These are phyloP conservation scores for Grigorovia yakushimaensis DNA, from an alignment of 805 yeast species.

Conservation along the genomic window DNA sequence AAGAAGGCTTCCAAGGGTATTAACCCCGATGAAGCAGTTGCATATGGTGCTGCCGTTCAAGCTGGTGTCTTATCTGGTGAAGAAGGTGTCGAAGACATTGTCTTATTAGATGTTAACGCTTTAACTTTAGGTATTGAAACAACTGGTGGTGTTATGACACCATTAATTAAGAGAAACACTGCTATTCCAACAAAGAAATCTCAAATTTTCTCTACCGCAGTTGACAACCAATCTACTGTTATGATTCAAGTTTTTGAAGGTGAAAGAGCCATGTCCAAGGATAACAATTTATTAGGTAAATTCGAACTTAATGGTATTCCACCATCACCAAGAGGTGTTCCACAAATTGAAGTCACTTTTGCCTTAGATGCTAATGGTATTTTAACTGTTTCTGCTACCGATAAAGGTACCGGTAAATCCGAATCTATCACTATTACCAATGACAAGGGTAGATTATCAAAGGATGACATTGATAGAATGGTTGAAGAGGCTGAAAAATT, in stretches of 20 bases:
- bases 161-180: conserved; percentile 87
- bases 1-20: conserved; percentile 96
- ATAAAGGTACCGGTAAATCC: conserved; percentile 89
- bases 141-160: conserved; percentile 96
- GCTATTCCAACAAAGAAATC: conserved; percentile 94
- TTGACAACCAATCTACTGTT: conserved; percentile 93
- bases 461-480: conserved; percentile 95
- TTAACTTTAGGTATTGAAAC: conserved; percentile 94
- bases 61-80: conserved; percentile 97
- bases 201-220: conserved; percentile 91
- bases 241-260: conserved; percentile 92
- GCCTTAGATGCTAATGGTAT: conserved; percentile 97
- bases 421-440: conserved; percentile 87
- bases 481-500: conserved; percentile 94
- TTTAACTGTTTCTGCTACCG: conserved; percentile 87
- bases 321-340: conserved; percentile 98
- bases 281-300: conserved; percentile 91
- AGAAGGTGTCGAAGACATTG: conserved; percentile 83
- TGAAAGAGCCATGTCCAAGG: conserved; percentile 91
- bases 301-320: conserved; percentile 95
- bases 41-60: conserved; percentile 98
- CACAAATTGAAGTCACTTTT: conserved; percentile 95
- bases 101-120: conserved; percentile 87
- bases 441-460: conserved; percentile 87
- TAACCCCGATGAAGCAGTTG: conserved; percentile 99